Percentiles rank a stretch among this genome's conserved stretches.
Evolutionary conservation across 129 eudicot species (phyloP).

Genomic region (Tagetes erecta): DNA sequence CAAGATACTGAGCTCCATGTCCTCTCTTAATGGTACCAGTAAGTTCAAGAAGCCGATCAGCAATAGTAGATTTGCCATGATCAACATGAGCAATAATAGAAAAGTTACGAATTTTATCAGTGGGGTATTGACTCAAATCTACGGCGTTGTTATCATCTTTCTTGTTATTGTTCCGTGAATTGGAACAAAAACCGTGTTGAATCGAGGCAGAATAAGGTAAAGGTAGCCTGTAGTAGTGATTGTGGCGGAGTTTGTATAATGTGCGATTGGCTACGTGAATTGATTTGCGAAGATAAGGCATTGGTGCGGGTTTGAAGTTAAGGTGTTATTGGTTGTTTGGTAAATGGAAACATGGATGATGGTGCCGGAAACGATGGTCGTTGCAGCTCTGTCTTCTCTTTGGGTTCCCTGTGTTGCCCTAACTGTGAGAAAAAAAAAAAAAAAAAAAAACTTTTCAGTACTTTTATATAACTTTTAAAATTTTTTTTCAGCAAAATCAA

Average conservation of each 20-base stretch:
- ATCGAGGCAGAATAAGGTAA: slow-evolving; percentile 27
- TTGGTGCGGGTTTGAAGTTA: slow-evolving; percentile 28
- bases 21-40: slow-evolving; percentile 88
- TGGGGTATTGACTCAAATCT: slow-evolving; percentile 72
- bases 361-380: background rate
- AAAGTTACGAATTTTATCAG: slow-evolving; percentile 77
- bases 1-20: slow-evolving; percentile 93
- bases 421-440: background rate
- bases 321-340: slow-evolving; percentile 17
- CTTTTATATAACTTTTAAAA: too few species aligned
- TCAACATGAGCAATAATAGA: slow-evolving; percentile 97
- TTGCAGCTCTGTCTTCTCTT: slow-evolving; percentile 18
- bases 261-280: slow-evolving; percentile 32
- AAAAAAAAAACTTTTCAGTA: background rate
- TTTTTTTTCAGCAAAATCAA: too few species aligned
- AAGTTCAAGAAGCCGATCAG: slow-evolving; percentile 93
- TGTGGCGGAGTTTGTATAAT: background rate
- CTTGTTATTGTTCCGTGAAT: slow-evolving; percentile 39
- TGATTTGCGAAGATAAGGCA: slow-evolving; percentile 45
- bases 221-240: slow-evolving; percentile 12
- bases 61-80: slow-evolving; percentile 93
- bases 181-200: slow-evolving; percentile 56
- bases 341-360: slow-evolving; percentile 17
- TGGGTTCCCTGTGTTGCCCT: slow-evolving; percentile 26
- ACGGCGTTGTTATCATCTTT: slow-evolving; percentile 52